Conservation (phyloP, 176 grass and related monocot species). For the Pontederia crassipes region DNA sequence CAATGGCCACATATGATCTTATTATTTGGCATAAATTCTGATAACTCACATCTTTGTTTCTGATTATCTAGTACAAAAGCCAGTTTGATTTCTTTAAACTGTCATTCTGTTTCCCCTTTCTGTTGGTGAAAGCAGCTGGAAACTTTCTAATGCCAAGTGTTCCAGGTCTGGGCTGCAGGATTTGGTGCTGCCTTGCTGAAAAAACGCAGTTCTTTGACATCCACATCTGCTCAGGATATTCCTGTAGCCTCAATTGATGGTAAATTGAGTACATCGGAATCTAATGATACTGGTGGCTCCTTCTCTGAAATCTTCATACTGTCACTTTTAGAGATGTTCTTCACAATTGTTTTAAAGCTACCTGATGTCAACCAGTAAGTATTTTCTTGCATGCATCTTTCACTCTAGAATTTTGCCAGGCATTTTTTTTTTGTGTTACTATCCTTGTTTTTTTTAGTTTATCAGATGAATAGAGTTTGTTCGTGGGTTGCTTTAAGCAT, state of each 20-base stretch:
- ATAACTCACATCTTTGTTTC: too few species aligned
- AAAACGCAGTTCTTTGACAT: constrained; percentile 48
- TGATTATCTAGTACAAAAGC: too few species aligned
- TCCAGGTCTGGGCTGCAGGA: constrained; percentile 96
- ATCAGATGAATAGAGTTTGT: too few species aligned
- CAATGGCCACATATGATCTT: too few species aligned
- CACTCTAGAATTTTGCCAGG: too few species aligned
- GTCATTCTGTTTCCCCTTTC: too few species aligned
- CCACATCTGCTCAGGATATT: constrained; percentile 26
- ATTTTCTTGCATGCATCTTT: constrained; percentile 1
- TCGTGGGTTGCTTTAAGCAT: too few species aligned
- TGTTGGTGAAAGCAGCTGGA: not conserved
- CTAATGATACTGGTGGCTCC: constrained; percentile 27
- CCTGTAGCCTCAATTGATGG: constrained; percentile 34
- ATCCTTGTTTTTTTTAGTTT: too few species aligned
- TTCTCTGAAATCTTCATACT: constrained; percentile 61
- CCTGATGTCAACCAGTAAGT: constrained; percentile 78
- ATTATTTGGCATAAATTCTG: too few species aligned
- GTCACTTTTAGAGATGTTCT: constrained; percentile 57
- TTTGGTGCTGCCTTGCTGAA: constrained; percentile 82
- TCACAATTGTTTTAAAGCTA: constrained; percentile 45
- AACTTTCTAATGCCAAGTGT: not conserved
- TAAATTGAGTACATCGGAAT: constrained; percentile 28
- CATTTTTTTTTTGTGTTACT: too few species aligned
- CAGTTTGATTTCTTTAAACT: not conserved